These are phyloP conservation scores for Colletotrichum orbiculare DNA, from an alignment of 2,329 filamentous ascomycete genomes.

Conservation along the genomic window DNA sequence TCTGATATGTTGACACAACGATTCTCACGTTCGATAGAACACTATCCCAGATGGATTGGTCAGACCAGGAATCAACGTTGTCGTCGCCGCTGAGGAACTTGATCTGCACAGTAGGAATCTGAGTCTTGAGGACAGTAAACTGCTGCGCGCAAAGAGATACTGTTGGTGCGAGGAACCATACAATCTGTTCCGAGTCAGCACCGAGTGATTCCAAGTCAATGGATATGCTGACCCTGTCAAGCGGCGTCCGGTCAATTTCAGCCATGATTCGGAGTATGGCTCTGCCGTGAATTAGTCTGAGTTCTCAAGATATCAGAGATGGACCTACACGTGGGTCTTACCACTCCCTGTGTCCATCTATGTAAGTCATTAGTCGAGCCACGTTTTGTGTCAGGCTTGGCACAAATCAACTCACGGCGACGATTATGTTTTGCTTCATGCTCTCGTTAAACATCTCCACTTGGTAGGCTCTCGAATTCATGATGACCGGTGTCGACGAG, in stretches of 20 bases:
- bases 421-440: slow-evolving; percentile 75
- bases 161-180: slow-evolving; percentile 82
- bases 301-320: slow-evolving; percentile 15
- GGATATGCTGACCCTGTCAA: slow-evolving; percentile 61
- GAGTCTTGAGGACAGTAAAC: slow-evolving; percentile 65
- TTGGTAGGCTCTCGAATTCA: slow-evolving; percentile 73
- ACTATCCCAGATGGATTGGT: slow-evolving; percentile 73
- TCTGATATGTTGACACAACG: slow-evolving; percentile 82
- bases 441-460: slow-evolving; percentile 80
- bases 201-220: background rate
- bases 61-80: slow-evolving; percentile 78
- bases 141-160: slow-evolving; percentile 77
- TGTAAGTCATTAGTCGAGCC: slow-evolving; percentile 18
- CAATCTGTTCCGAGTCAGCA: slow-evolving; percentile 53
- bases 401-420: slow-evolving; percentile 64
- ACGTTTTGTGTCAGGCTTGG: background rate
- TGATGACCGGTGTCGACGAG: slow-evolving; percentile 39
- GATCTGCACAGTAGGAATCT: slow-evolving; percentile 69
- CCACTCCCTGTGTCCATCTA: slow-evolving; percentile 86
- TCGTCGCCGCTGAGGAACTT: slow-evolving; percentile 75
- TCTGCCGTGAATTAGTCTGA: slow-evolving; percentile 51
- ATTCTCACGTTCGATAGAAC: slow-evolving; percentile 73
- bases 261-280: slow-evolving; percentile 74
- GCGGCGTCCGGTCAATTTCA: slow-evolving; percentile 67
- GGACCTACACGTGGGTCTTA: slow-evolving; percentile 78